Conservation (phyloP, 2,329 filamentous ascomycete species). For the Didymella arachidicola region DNA sequence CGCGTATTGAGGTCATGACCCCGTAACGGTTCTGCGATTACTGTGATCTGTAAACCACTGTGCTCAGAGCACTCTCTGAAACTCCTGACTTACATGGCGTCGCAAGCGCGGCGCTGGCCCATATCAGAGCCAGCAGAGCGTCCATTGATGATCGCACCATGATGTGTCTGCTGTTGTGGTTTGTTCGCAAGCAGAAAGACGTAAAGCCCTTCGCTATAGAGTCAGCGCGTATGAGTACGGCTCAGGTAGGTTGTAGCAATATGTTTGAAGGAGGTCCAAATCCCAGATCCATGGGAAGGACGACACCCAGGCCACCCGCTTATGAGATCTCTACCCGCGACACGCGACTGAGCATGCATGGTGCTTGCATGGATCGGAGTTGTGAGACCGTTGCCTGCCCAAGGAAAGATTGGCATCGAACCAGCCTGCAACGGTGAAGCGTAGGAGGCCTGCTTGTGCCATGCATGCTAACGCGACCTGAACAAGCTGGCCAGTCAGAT, state of each 20-base stretch:
- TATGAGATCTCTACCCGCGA: neutral
- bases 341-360: neutral
- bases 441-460: neutral
- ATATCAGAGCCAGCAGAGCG: conserved; percentile 32
- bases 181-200: neutral
- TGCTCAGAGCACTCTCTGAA: neutral
- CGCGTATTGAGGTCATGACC: conserved; percentile 26
- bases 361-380: neutral
- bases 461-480: neutral
- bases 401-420: conserved; percentile 5
- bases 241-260: neutral
- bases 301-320: conserved; percentile 7
- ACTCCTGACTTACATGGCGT: conserved; percentile 31
- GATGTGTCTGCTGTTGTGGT: neutral
- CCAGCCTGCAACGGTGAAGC: conserved; percentile 2
- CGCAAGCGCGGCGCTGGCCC: conserved; percentile 33
- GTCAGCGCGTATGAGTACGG: neutral
- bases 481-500: neutral
- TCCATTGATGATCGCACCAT: conserved; percentile 9
- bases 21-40: conserved; percentile 25
- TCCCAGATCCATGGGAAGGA: conserved; percentile 2
- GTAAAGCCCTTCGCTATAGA: neutral
- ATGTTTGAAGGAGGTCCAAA: neutral
- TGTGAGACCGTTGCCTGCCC: conserved; percentile 1
- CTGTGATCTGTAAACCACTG: conserved; percentile 26